These are phyloP conservation scores for Annulohypoxylon nitens DNA, from an alignment of 495 filamentous ascomycete genomes.

Conservation along the genomic window DNA sequence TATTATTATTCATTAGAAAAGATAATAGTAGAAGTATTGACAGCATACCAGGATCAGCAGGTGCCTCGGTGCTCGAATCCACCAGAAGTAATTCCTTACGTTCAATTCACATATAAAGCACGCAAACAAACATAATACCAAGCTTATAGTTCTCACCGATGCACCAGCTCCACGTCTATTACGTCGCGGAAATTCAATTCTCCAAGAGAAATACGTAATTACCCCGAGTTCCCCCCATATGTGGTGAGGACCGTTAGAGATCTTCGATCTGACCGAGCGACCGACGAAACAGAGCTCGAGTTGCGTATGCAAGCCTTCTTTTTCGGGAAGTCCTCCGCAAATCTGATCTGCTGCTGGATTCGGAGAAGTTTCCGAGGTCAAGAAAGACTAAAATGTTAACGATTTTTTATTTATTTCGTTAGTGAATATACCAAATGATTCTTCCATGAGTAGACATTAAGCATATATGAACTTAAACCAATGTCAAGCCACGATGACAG, in stretches of 20 bases:
- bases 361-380: slow-evolving; percentile 21
- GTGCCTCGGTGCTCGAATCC: not conserved
- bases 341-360: slow-evolving; percentile 30
- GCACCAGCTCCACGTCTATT: slow-evolving; percentile 26
- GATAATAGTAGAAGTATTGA: not conserved
- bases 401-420: not conserved
- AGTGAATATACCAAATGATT: not conserved
- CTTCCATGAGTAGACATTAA: not conserved
- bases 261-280: slow-evolving; percentile 35
- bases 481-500: not conserved
- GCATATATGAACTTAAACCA: not conserved
- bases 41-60: slow-evolving; percentile 28
- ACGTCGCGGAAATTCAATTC: slow-evolving; percentile 6
- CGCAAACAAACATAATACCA: slow-evolving; percentile 18
- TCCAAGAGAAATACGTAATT: slow-evolving; percentile 30
- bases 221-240: slow-evolving; percentile 18
- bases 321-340: slow-evolving; percentile 30
- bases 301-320: slow-evolving; percentile 1
- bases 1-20: not conserved
- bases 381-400: not conserved
- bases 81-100: slow-evolving; percentile 9
- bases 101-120: not conserved
- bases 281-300: slow-evolving; percentile 23
- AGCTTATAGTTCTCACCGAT: slow-evolving; percentile 30
- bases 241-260: slow-evolving; percentile 17